phyloP scores from a whole-genome alignment of 106 monocot genomes.

The Dactylorhiza incarnata region DNA sequence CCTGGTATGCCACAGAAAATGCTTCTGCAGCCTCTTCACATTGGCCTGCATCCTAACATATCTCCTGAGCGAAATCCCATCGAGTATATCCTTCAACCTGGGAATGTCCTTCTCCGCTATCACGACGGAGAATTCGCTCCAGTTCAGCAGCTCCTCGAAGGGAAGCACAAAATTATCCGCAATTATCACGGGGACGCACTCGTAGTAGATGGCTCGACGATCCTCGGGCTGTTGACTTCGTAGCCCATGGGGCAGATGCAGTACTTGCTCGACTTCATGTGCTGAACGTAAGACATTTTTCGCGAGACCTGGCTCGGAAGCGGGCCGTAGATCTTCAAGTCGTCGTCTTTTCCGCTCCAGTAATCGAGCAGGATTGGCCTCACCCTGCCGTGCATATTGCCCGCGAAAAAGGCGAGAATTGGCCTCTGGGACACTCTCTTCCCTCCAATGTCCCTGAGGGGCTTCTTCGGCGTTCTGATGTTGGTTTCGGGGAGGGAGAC shows the following conservation, averaged over 20 bases:
- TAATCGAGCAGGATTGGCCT: conserved; percentile 51
- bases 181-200: conserved; percentile 82
- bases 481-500: conserved; percentile 94
- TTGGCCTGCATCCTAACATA: conserved; percentile 55
- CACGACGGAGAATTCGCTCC: conserved; percentile 62
- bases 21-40: conserved; percentile 65
- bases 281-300: conserved; percentile 48
- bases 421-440: conserved; percentile 40
- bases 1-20: conserved; percentile 72
- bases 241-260: conserved; percentile 84
- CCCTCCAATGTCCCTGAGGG: conserved; percentile 54
- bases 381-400: conserved; percentile 74
- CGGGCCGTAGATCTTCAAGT: conserved; percentile 48
- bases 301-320: conserved; percentile 33
- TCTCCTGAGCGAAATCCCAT: conserved; percentile 19
- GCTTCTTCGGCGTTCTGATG: conserved; percentile 43
- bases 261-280: conserved; percentile 74
- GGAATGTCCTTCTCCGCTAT: conserved; percentile 73
- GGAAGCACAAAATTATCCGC: conserved; percentile 72
- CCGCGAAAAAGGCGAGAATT: conserved; percentile 79
- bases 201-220: conserved; percentile 81
- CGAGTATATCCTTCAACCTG: conserved; percentile 49
- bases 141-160: conserved; percentile 64
- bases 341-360: conserved; percentile 44
- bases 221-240: conserved; percentile 87